Evolutionary conservation across 768 basidiomycete species (phyloP), one percentile per base, ranked within the genome.

Genomic region (Trametes cingulata): DNA sequence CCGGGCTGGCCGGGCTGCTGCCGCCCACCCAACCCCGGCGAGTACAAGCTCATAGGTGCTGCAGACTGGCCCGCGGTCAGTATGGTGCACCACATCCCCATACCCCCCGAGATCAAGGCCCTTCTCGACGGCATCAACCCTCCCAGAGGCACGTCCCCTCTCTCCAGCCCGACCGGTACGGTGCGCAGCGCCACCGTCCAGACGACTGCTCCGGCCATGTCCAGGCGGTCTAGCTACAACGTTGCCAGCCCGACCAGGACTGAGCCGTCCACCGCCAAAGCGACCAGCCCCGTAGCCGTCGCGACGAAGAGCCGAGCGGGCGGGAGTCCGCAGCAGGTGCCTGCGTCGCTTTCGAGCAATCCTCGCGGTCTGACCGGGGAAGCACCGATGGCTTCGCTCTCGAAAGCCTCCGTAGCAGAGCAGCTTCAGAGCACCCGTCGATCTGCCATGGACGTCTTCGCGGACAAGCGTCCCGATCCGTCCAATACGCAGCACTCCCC

Each of bases 1-100:
- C 82, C 82, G 35, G 91, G 91, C 20, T 93, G 90, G 90, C 92
- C 92, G 41, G 91, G 91, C 39, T 94, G 91, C 77, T 94, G 91
- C 78, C 85, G 90, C n/a, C 77, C 90, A 0, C 91, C 91, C 1
- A 74, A 74, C 27, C 65, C 77, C 17, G 75, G 69, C 55, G 91
- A 93, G 72, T 79, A 82, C 66, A 79, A 80, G 63, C 71, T 81
- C 64, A 86, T 93, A 57, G 83, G 81, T 20, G 80, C 85, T 51
- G 86, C 87, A 3, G 91, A 92, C 72, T 94, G 91, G 91, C 84
- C 80, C 65, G 83, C 89, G 29, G 90, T 93, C 71, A 87, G 84
- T 73, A 79, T 82, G 62, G 84, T 92, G 12, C 88, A 93, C 68
- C 81, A 82, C 60, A 77, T 92, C 55, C 80, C 86, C 54, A 90